A percentile compares a stretch with the other conserved stretches of the same genome.
Conservation (phyloP, 306 rosid genomes). For the Lotus japonicus region DNA sequence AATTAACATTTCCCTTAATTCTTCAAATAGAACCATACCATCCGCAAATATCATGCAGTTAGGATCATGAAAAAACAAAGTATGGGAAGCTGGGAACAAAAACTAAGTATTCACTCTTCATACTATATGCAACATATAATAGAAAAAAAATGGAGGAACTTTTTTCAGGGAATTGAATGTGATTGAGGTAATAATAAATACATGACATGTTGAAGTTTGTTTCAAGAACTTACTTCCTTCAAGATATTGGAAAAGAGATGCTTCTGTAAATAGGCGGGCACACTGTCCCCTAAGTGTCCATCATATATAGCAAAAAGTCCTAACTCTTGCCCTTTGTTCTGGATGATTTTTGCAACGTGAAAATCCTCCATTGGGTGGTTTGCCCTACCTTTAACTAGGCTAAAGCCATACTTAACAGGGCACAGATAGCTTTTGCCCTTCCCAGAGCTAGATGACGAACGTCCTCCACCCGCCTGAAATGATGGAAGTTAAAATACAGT, state of each 20-base stretch:
- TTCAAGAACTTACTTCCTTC: conserved; percentile 61
- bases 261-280: conserved; percentile 74
- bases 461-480: conserved; percentile 64
- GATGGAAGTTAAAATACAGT: conserved; percentile 7
- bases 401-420: conserved; percentile 73
- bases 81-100: neutral
- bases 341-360: conserved; percentile 66
- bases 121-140: neutral
- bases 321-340: conserved; percentile 45
- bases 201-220: neutral
- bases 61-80: too few relatives aligned
- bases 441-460: conserved; percentile 65
- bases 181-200: neutral
- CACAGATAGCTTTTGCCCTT: conserved; percentile 64
- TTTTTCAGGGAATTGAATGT: neutral
- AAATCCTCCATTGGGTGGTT: conserved; percentile 91
- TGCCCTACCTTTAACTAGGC: conserved; percentile 84
- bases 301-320: conserved; percentile 88
- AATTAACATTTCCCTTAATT: too few relatives aligned
- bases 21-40: too few relatives aligned
- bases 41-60: too few relatives aligned
- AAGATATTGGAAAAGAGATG: conserved; percentile 71
- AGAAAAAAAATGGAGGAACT: neutral
- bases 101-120: neutral
- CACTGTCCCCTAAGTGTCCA: conserved; percentile 81